Conservation (phyloP, 169 alveolate genomes). For the Sarcocystis neurona region DNA sequence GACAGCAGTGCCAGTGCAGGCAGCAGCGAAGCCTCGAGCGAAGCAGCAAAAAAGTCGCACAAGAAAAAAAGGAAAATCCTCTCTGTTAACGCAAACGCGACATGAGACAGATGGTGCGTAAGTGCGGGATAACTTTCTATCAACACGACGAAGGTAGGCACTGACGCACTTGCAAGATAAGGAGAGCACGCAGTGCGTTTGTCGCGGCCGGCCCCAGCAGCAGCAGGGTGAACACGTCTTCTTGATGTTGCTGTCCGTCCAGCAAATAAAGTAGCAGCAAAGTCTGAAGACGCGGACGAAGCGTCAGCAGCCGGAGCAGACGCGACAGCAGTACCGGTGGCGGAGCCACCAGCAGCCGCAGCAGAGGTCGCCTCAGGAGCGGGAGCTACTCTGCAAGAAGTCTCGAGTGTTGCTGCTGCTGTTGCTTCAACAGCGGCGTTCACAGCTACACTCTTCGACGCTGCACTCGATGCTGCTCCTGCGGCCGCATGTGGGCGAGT, state of each 20-base stretch:
- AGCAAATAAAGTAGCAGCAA: too few species aligned
- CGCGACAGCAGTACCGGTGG: neutral
- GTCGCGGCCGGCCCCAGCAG: neutral
- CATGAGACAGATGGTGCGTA: neutral
- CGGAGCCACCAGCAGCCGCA: neutral
- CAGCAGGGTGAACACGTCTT: neutral
- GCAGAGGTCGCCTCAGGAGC: too few species aligned
- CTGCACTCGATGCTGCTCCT: too few species aligned
- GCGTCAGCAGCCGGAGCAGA: neutral
- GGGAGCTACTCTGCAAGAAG: too few species aligned
- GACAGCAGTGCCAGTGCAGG: conserved; percentile 7
- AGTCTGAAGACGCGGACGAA: neutral
- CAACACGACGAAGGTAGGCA: neutral
- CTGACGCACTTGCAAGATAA: neutral
- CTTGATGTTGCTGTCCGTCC: too few species aligned
- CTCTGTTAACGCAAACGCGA: conserved; percentile 20
- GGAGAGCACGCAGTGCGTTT: neutral
- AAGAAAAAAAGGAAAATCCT: neutral
- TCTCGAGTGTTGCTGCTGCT: too few species aligned
- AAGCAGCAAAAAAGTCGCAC: conserved; percentile 32
- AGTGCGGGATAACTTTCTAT: neutral
- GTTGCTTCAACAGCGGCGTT: too few species aligned
- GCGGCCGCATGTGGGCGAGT: too few species aligned
- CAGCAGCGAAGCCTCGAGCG: conserved; percentile 28
- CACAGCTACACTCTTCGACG: too few species aligned